These are phyloP conservation scores for Phytophthora pistaciae DNA, from an alignment of 352 stramenopile species.

Conservation along the genomic window DNA sequence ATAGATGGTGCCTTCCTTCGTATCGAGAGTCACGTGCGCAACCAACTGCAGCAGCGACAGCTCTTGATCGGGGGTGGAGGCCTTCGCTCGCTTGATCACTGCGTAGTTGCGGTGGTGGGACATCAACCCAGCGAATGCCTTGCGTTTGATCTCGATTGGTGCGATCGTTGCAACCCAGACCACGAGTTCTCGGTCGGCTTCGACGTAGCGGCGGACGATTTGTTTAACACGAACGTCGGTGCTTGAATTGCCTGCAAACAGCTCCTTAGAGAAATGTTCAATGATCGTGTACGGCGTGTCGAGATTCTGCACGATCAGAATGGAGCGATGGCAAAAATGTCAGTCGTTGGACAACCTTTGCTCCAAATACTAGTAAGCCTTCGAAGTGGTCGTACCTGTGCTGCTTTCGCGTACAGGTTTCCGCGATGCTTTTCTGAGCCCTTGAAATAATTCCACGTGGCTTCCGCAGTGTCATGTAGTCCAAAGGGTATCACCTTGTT, in stretches of 20 bases:
- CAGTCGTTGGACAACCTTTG: not conserved
- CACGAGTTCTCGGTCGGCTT: constrained; percentile 36
- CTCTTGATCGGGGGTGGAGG: constrained; percentile 30
- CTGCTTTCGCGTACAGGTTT: constrained; percentile 19
- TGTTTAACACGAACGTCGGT: constrained; percentile 40
- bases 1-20: constrained; percentile 37
- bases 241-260: constrained; percentile 35
- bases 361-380: not conserved
- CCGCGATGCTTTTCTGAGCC: constrained; percentile 24
- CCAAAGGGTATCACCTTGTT: constrained; percentile 27
- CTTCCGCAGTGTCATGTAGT: constrained; percentile 6
- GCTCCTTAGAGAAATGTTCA: constrained; percentile 42
- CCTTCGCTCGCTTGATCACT: constrained; percentile 51
- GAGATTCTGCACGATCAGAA: constrained; percentile 12
- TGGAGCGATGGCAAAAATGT: not conserved
- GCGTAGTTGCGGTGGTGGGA: constrained; percentile 68
- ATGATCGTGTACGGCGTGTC: constrained; percentile 43
- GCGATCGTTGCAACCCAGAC: constrained; percentile 35
- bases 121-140: constrained; percentile 25
- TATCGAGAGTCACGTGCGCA: constrained; percentile 53
- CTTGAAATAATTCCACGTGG: constrained; percentile 28
- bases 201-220: constrained; percentile 32
- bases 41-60: constrained; percentile 58
- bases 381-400: constrained; percentile 10
- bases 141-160: constrained; percentile 29